Base-by-base conservation (phyloP, 2,329 filamentous ascomycete species). In the Aspergillus pseudoterreus region DNA sequence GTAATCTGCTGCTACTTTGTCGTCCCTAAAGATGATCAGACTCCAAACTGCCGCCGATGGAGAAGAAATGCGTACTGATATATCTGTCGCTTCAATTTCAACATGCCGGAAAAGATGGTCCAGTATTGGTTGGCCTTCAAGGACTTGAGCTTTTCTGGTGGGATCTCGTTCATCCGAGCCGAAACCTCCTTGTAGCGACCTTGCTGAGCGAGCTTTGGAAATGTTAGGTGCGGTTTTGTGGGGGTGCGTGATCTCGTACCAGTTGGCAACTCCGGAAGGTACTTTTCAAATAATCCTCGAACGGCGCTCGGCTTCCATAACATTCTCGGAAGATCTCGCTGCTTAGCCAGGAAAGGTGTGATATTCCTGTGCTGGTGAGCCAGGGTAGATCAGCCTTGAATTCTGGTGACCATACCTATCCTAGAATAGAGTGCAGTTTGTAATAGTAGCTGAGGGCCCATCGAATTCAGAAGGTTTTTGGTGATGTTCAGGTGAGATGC, bases 401-500 rank as follows among this genome's bases (percentile, higher is more conserved):
- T 43, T 35, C 14, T 17, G 17, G 38, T 22, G n/a, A 6, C 66
- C 51, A 79, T 71, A 65, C 90, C 92, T 30, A 95, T 78, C 35
- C 92, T 81, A 47, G 86, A 84, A 79, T 88, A 95, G 1, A 94
- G 68, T 0, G 88, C 80, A 27, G 87, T 85, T 44, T 83, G 80
- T 39, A 96, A 78, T 2, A 90, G 78, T 53, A 91, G 79, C 58
- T 92, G 85, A 1, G 86, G 81, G 1, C 89, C 89, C 59, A 90
- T 82, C 69, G 88, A 85, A 61, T 78, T 83, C 60, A 82, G 82
- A 64, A 94, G 80, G 57, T 88, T 85, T 59, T 87, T 87, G 50
- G 86, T 85, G n/a, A 92, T 78, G 54, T 91, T 87, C 24, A 96
- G 75, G 61, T 94, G 88, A 1, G 88, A 90, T 57, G 89, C 88